phyloP scores from a whole-genome alignment of 2,329 filamentous ascomycete genomes.

The Diplodia mutila region DNA sequence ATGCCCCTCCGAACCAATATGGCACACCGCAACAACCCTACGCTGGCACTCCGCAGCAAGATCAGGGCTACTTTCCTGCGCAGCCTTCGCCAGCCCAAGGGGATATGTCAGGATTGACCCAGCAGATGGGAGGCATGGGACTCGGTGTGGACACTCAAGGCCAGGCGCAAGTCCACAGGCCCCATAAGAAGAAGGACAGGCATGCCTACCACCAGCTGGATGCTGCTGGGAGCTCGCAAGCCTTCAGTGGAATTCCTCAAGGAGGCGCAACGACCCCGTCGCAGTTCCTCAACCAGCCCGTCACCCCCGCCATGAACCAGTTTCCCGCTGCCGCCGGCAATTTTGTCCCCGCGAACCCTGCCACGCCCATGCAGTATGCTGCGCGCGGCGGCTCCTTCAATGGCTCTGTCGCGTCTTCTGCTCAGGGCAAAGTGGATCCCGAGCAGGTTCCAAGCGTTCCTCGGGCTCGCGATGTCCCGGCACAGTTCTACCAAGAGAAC shows the following conservation, averaged over 20 bases:
- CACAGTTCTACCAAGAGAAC: conserved; percentile 82
- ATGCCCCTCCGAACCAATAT: conserved; percentile 39
- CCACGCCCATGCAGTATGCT: conserved; percentile 41
- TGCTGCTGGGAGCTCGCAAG: conserved; percentile 67
- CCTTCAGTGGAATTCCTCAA: conserved; percentile 70
- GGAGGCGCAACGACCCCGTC: conserved; percentile 58
- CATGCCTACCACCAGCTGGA: conserved; percentile 91
- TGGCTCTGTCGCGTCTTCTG: conserved; percentile 56
- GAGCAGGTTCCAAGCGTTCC: conserved; percentile 94
- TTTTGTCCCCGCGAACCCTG: conserved; percentile 50
- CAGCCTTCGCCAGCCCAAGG: conserved; percentile 36
- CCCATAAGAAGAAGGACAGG: conserved; percentile 78
- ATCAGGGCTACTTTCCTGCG: conserved; percentile 48
- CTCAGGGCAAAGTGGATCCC: conserved; percentile 78
- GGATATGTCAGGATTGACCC: conserved; percentile 57
- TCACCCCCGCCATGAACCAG: conserved; percentile 57
- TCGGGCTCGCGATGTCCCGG: conserved; percentile 76
- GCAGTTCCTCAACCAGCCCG: conserved; percentile 61
- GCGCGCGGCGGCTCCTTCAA: conserved; percentile 39
- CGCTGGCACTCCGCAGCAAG: conserved; percentile 34
- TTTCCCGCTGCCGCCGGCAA: conserved; percentile 64
- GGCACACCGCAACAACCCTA: conserved; percentile 36
- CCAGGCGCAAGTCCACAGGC: conserved; percentile 48
- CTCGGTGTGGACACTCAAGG: conserved; percentile 59
- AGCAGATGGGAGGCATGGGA: conserved; percentile 79